phyloP scores from a whole-genome alignment of 73 alveolate species.

The Stentor roeselii region DNA sequence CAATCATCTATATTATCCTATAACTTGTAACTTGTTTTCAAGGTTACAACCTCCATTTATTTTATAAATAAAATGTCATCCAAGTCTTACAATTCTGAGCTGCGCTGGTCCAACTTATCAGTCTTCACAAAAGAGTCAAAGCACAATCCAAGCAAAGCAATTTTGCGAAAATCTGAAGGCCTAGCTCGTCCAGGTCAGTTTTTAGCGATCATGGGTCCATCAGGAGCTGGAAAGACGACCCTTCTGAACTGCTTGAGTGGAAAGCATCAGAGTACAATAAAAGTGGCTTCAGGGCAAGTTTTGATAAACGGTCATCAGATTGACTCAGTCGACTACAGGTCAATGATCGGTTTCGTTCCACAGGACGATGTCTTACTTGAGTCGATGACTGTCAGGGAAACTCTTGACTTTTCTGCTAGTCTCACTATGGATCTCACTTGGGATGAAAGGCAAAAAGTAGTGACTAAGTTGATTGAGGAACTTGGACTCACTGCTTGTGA shows the following conservation, averaged over 20 bases:
- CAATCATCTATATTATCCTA: too few species aligned
- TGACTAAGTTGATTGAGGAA: neutral
- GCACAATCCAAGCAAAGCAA: neutral
- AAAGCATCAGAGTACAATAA: neutral
- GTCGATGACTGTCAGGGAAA: conserved; percentile 43
- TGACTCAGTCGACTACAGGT: neutral
- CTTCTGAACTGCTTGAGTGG: neutral
- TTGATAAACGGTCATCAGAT: neutral
- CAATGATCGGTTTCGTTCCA: conserved; percentile 30
- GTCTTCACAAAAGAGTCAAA: neutral
- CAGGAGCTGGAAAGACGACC: neutral
- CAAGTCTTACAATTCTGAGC: too few species aligned
- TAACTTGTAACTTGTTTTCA: too few species aligned
- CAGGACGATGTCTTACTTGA: conserved; percentile 56
- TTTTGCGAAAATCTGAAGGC: neutral
- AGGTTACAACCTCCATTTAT: too few species aligned
- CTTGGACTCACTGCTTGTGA: neutral
- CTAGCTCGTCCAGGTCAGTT: neutral
- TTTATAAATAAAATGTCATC: too few species aligned
- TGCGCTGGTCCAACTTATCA: neutral
- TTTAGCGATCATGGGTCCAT: neutral
- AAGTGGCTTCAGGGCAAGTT: neutral
- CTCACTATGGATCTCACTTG: neutral
- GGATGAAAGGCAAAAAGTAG: neutral
- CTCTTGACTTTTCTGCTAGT: conserved; percentile 50